phyloP scores from a whole-genome alignment of 2,329 filamentous ascomycete species.

The Claviceps lovelessii region DNA sequence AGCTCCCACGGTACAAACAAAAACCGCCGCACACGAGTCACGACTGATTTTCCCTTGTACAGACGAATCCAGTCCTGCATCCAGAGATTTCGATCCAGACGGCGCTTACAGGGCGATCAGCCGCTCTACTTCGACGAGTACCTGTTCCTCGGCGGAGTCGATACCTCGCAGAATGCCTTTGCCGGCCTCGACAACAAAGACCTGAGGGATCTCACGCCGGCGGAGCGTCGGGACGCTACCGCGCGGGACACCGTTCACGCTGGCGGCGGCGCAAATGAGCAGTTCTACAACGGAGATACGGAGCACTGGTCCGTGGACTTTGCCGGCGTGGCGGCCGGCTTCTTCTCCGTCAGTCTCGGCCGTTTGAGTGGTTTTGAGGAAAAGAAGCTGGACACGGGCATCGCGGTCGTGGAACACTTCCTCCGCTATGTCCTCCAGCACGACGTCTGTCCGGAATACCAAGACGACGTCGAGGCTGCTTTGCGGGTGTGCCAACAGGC shows the following conservation, averaged over 20 bases:
- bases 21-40: no score
- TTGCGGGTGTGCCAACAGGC: slow-evolving; percentile 52
- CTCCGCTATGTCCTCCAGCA: slow-evolving; percentile 77
- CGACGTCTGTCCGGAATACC: slow-evolving; percentile 72
- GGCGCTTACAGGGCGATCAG: slow-evolving; percentile 54
- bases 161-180: slow-evolving; percentile 42
- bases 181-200: slow-evolving; percentile 46
- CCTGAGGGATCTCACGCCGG: slow-evolving; percentile 36
- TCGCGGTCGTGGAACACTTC: slow-evolving; percentile 67
- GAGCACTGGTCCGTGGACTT: slow-evolving; percentile 72
- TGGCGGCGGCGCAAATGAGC: slow-evolving; percentile 25
- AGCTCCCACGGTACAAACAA: background rate
- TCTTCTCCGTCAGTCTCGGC: slow-evolving; percentile 50
- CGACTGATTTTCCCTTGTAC: background rate
- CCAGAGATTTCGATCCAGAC: slow-evolving; percentile 62
- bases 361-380: slow-evolving; percentile 41
- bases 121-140: slow-evolving; percentile 62
- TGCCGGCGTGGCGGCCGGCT: slow-evolving; percentile 59
- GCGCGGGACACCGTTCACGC: slow-evolving; percentile 46
- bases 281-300: slow-evolving; percentile 36
- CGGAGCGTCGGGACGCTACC: slow-evolving; percentile 47
- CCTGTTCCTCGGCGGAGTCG: slow-evolving; percentile 69
- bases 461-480: slow-evolving; percentile 50
- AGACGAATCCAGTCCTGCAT: slow-evolving; percentile 78
- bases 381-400: slow-evolving; percentile 38